A percentile compares a stretch with the other conserved stretches of the same genome.
Evolutionary conservation across 2,329 filamentous ascomycete genomes (phyloP).

Genomic region (Colletotrichum melonis): DNA sequence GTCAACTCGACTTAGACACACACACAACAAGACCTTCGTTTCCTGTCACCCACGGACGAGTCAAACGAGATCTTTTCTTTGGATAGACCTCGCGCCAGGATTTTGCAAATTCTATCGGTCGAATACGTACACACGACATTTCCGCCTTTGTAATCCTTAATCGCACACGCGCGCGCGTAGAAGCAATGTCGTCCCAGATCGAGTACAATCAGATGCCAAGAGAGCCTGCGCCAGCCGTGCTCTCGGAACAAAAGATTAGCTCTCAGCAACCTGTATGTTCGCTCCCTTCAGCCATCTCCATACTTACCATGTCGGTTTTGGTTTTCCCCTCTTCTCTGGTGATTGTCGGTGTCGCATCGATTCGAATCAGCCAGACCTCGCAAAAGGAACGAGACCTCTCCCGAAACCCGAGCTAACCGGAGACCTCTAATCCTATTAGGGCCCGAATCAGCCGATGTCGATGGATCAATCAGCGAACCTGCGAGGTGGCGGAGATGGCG

Average conservation of each 20-base stretch:
- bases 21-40: constrained; percentile 1
- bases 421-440: constrained; percentile 36
- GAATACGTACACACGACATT: too few relatives aligned
- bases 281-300: constrained; percentile 3
- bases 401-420: background rate
- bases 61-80: background rate
- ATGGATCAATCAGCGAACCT: constrained; percentile 43
- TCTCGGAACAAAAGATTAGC: constrained; percentile 41
- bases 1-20: background rate
- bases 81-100: background rate
- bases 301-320: background rate
- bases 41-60: background rate
- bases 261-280: constrained; percentile 50
- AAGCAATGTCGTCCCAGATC: constrained; percentile 18
- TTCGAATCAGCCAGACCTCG: background rate
- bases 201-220: constrained; percentile 44
- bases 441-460: constrained; percentile 48
- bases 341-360: background rate
- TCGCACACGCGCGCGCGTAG: background rate
- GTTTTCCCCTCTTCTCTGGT: background rate
- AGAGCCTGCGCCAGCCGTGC: constrained; percentile 46
- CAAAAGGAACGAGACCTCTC: too few relatives aligned
- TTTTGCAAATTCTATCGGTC: too few relatives aligned
- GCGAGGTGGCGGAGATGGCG: constrained; percentile 45
- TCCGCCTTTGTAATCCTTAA: constrained; percentile 7